Evolutionary conservation across 2,329 filamentous ascomycete species (phyloP).

Genomic region (Arthrobotrys sinensis): DNA sequence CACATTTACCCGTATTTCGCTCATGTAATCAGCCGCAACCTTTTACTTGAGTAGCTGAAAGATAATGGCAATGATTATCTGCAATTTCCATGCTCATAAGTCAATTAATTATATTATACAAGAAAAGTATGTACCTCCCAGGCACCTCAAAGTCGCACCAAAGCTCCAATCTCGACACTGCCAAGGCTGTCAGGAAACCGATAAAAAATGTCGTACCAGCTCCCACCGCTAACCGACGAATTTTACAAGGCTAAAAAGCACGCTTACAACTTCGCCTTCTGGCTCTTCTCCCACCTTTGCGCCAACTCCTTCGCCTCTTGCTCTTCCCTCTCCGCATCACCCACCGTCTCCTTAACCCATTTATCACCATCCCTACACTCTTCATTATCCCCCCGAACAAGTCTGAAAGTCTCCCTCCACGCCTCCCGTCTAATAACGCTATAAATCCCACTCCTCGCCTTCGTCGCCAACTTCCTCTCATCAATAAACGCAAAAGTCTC

Average conservation of each 20-base stretch:
- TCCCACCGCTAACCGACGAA: too few species aligned
- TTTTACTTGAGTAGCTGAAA: too few species aligned
- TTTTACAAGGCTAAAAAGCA: neutral
- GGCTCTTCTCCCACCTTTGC: slow-evolving; percentile 64
- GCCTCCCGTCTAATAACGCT: slow-evolving; percentile 82
- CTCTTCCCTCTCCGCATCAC: slow-evolving; percentile 38
- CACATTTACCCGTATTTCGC: too few species aligned
- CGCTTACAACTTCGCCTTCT: slow-evolving; percentile 52
- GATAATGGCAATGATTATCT: too few species aligned
- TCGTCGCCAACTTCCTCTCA: slow-evolving; percentile 74
- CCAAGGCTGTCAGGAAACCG: neutral
- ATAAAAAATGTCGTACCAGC: neutral
- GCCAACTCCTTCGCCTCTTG: slow-evolving; percentile 68
- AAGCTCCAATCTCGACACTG: neutral
- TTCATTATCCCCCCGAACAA: slow-evolving; percentile 72
- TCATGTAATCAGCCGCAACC: too few species aligned
- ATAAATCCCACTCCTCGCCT: slow-evolving; percentile 78
- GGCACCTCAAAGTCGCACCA: neutral
- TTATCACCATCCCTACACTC: slow-evolving; percentile 71
- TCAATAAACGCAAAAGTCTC: slow-evolving; percentile 75
- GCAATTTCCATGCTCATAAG: neutral
- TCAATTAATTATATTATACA: slow-evolving; percentile 22
- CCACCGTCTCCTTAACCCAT: slow-evolving; percentile 42
- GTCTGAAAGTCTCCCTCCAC: slow-evolving; percentile 77
- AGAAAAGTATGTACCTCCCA: slow-evolving; percentile 2